Base-by-base conservation (phyloP, 1,284 basidiomycete species). In the Ustanciosporium gigantosporum region DNA sequence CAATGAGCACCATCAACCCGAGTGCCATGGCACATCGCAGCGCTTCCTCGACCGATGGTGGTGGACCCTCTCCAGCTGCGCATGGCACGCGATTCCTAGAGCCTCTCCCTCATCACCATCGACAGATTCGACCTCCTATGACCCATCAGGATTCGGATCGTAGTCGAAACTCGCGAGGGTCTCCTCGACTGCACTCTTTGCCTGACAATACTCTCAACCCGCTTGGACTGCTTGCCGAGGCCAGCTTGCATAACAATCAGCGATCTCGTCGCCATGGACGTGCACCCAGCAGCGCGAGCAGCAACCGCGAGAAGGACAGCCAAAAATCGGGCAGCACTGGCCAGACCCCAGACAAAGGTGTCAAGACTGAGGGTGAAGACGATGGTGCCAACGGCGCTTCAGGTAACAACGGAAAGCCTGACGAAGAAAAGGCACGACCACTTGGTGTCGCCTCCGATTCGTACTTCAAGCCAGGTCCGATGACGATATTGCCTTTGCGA, bases 381-480 rank as follows among this genome's bases (percentile, higher is more conserved):
- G 41, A 53, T 14, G 47, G 52, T 7, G 38, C 59, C 21, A 42
- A 40, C 5, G 36, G n/a, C 41, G 17, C 20, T 16, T 14, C 8
- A 17, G 16, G 9, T 7, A 17, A 17, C 7, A 17, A 34, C 8
- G 7, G 17, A 5, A 20, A 25, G 2, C 36, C 25, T 2, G 48
- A 27, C 6, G 16, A 44, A 11, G 43, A 41, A 31, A 31, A 41
- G 20, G 44, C 40, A 24, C 48, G 52, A 21, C 56, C 56, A 4
- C 48, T 91, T 16, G 92, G 91, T 7, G 89, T 96, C 7, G 93
- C 91, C 0, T 90, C 88, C 52, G 86, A 89, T 59, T 86, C 88
- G 52, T 98, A 95, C 79, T 98, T 97, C 82, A 92, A 90, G 74
- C 92, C 94, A 36, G 91, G 90, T 82, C 70, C 59, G 79, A 76